Conservation (phyloP, 495 filamentous ascomycete species). For the Podospora didyma region DNA sequence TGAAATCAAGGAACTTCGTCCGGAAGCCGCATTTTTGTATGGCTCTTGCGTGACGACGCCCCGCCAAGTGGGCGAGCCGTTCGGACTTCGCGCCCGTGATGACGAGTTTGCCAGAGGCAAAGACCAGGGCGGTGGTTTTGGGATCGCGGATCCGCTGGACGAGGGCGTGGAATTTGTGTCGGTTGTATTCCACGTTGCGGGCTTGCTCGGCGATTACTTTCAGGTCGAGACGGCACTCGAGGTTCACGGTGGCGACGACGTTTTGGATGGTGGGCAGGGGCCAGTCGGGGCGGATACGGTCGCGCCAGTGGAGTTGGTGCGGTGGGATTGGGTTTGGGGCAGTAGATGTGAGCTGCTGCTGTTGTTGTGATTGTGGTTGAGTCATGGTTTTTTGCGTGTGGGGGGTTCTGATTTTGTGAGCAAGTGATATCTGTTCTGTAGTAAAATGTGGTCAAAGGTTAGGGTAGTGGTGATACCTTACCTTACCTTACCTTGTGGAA, state of each 20-base stretch:
- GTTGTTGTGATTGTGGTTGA: too few species aligned
- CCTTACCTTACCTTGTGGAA: too few species aligned
- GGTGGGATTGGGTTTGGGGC: too few species aligned
- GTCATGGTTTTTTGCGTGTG: too few species aligned
- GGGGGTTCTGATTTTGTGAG: too few species aligned
- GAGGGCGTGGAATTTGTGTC: slow-evolving; percentile 92
- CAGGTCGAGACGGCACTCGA: slow-evolving; percentile 89
- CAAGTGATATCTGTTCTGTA: too few species aligned
- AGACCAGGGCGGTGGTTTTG: slow-evolving; percentile 93
- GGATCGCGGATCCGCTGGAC: slow-evolving; percentile 99
- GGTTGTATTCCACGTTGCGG: slow-evolving; percentile 96
- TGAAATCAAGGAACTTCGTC: slow-evolving; percentile 94
- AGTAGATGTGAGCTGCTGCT: too few species aligned
- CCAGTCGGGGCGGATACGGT: slow-evolving; percentile 14
- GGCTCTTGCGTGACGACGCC: slow-evolving; percentile 92
- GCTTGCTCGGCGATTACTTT: slow-evolving; percentile 93
- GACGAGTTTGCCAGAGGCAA: slow-evolving; percentile 96
- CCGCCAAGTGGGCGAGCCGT: slow-evolving; percentile 86
- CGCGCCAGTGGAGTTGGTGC: neutral
- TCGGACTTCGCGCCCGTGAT: slow-evolving; percentile 95
- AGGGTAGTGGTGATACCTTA: too few species aligned
- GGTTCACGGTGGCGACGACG: slow-evolving; percentile 95
- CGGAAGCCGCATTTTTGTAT: slow-evolving; percentile 98
- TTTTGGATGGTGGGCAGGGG: slow-evolving; percentile 43
- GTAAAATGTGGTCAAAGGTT: too few species aligned